phyloP scores from a whole-genome alignment of 441 rosid genomes.

The Bocquillonia castaneifolia region DNA sequence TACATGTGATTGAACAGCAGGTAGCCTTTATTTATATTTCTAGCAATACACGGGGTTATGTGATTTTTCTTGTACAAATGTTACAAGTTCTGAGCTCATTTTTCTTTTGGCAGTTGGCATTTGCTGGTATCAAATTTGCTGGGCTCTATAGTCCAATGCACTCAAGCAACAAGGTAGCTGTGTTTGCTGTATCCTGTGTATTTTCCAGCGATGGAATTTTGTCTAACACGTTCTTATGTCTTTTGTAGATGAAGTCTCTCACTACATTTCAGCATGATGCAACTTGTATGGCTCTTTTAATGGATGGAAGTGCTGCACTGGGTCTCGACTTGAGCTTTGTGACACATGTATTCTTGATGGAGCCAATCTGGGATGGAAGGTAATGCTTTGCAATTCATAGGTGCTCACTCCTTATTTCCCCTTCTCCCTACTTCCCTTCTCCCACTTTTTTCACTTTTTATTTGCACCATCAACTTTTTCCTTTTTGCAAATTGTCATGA shows the following conservation, averaged over 20 bases:
- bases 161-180: constrained; percentile 60
- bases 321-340: constrained; percentile 98
- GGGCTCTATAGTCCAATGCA: constrained; percentile 90
- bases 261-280: constrained; percentile 63
- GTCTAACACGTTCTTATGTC: constrained; percentile 17
- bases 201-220: constrained; percentile 12
- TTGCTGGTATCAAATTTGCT: constrained; percentile 76
- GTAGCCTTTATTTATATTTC: constrained; percentile 34
- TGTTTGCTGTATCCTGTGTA: not conserved
- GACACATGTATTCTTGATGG: constrained; percentile 81
- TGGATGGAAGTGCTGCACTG: constrained; percentile 97
- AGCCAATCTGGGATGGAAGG: constrained; percentile 99
- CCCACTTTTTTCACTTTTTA: not conserved
- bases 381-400: constrained; percentile 16
- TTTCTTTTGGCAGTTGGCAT: constrained; percentile 47
- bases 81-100: constrained; percentile 16
- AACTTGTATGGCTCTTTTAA: constrained; percentile 77
- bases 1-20: constrained; percentile 89
- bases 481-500: too few relatives aligned
- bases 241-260: constrained; percentile 65
- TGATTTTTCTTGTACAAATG: constrained; percentile 5
- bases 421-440: not conserved
- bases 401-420: not conserved
- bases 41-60: not conserved
- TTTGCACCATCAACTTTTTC: not conserved